Conservation (phyloP, 345 rosid species). For the Theobroma cacao region DNA sequence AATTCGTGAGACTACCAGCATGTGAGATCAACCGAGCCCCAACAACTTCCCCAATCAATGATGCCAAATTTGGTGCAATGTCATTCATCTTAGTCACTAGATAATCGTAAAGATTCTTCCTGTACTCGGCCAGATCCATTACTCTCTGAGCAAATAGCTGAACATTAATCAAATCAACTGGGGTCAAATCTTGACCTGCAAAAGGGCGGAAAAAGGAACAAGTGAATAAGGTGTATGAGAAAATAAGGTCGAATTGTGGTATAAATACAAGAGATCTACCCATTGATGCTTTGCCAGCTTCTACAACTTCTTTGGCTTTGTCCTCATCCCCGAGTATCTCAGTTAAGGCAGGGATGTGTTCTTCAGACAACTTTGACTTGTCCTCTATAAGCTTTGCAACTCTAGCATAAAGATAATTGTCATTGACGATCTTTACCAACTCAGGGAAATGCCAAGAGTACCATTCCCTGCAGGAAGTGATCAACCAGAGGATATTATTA, state of each 20-base stretch:
- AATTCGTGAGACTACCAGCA: slow-evolving; percentile 96
- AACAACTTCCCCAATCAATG: slow-evolving; percentile 90
- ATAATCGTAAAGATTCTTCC: slow-evolving; percentile 86
- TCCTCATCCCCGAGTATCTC: slow-evolving; percentile 75
- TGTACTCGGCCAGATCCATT: slow-evolving; percentile 78
- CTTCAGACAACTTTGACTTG: slow-evolving; percentile 62
- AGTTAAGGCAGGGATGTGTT: slow-evolving; percentile 49
- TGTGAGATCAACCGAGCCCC: slow-evolving; percentile 95
- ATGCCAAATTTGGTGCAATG: slow-evolving; percentile 92
- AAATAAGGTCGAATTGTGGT: not conserved
- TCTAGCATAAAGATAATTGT: slow-evolving; percentile 74
- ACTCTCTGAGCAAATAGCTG: slow-evolving; percentile 82
- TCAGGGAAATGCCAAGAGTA: slow-evolving; percentile 99
- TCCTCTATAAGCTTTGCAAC: slow-evolving; percentile 61
- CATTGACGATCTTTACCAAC: slow-evolving; percentile 85
- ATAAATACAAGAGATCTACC: slow-evolving; percentile 40
- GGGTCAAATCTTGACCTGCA: slow-evolving; percentile 85
- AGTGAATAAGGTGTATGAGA: not conserved
- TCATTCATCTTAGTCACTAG: slow-evolving; percentile 85
- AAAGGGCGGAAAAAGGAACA: not conserved
- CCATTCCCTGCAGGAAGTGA: slow-evolving; percentile 72
- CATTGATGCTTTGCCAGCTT: slow-evolving; percentile 98
- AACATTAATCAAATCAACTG: slow-evolving; percentile 82
- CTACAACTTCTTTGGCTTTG: slow-evolving; percentile 82
- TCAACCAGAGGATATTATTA: not conserved